Base-by-base conservation (phyloP, 345 rosid species). In the Citrus medica region DNA sequence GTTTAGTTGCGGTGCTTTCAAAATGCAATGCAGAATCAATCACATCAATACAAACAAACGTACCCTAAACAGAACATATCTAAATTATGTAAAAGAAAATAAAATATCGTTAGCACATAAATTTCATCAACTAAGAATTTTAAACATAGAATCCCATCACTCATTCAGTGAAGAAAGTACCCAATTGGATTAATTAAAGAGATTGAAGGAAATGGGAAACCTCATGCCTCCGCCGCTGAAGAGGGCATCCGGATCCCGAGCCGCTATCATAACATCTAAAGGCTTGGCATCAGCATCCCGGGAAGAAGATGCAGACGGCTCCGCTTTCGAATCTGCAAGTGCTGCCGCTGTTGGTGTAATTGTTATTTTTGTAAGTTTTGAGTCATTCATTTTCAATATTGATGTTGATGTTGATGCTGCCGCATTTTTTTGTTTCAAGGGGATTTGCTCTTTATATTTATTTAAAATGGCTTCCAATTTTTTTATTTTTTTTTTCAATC, bases 171-270 rank as follows among this genome's bases (percentile, higher is more conserved):
- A 51, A 65, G 35, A 8, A 64, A 21, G 22, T 66, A 37, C 69
- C 46, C 69, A 66, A 46, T 35, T 35, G 69, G 46, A 68, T 51
- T 28, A 51, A 51, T 8, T 28, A 59, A 10, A 56, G 37, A 30
- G 6, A 16, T 19, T 9, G 22, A 4, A 69, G 10, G 48, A 68
- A 51, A 68, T 24, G 53, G 4, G n/a, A 66, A 76, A 87, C 90
- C 88, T 84, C 84, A 85, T 74, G 79, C 88, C 90, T 16, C 90
- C 90, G 67, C 90, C 90, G 63, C 90, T 87, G 67, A 80, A 82
- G 69, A 82, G 76, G 64, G 87, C 78, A 71, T 74, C 73, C 30
- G 83, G 85, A 76, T 85, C 77, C 32, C 75, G 69, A 59, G 13
- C 60, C 9, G 87, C 71, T 2, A 82, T 85, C 87, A 85, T 82